These are phyloP conservation scores for Pisolithus thermaeus DNA, from an alignment of 1,284 basidiomycete species.

Conservation along the genomic window DNA sequence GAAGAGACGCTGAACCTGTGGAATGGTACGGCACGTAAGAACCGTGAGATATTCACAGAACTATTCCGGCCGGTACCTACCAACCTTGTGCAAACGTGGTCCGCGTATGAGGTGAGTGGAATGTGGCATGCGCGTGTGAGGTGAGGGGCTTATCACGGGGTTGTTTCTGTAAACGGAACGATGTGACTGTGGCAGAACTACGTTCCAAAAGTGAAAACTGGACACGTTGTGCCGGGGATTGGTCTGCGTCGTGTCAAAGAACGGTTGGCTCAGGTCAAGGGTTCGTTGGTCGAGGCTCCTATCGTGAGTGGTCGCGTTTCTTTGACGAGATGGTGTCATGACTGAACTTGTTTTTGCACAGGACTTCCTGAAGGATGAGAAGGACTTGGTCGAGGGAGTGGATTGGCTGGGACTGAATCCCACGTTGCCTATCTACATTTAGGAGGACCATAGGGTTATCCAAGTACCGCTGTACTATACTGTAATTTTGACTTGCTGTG, in stretches of 20 bases:
- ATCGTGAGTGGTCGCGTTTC: conserved; percentile 40
- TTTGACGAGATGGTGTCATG: conserved; percentile 7
- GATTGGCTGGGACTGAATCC: conserved; percentile 75
- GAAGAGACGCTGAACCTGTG: conserved; percentile 58
- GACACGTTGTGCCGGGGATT: conserved; percentile 73
- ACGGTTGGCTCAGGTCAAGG: conserved; percentile 63
- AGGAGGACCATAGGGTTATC: background rate
- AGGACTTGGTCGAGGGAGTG: conserved; percentile 60
- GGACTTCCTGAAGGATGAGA: conserved; percentile 81
- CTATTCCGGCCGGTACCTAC: conserved; percentile 80
- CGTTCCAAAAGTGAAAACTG: conserved; percentile 70
- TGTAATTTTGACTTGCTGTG: background rate
- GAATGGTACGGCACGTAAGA: conserved; percentile 69
- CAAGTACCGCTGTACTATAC: background rate
- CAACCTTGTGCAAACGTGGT: conserved; percentile 74
- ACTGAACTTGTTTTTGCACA: conserved; percentile 22
- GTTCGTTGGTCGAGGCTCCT: conserved; percentile 72
- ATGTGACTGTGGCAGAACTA: conserved; percentile 45
- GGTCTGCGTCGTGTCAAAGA: conserved; percentile 66
- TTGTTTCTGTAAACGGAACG: conserved; percentile 2
- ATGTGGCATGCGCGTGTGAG: conserved; percentile 3
- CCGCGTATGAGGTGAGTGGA: conserved; percentile 63
- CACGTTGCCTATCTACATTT: conserved; percentile 73
- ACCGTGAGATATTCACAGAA: conserved; percentile 78
- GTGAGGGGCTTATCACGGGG: background rate